Percentiles rank a stretch among this genome's conserved stretches.
Conservation (phyloP, 305 asterid species). For the Solanum hybrid region DNA sequence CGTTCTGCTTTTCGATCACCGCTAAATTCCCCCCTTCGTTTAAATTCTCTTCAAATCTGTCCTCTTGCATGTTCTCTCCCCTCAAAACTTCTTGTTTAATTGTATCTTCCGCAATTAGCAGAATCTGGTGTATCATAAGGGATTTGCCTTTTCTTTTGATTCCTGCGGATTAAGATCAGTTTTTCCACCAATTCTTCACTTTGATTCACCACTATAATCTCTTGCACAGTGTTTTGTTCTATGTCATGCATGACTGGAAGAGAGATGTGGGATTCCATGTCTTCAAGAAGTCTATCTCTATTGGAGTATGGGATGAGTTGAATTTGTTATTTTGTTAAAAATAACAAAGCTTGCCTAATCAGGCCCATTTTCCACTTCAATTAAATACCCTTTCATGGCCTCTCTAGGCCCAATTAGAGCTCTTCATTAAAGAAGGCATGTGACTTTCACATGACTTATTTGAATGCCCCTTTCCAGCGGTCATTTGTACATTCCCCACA, state of each 20-base stretch:
- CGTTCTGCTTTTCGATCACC: not conserved
- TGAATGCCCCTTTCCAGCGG: not conserved
- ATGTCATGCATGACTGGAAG: not conserved
- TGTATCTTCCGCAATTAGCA: not conserved
- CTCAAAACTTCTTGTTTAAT: not conserved
- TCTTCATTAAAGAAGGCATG: not conserved
- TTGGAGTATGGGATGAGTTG: not conserved
- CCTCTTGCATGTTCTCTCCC: not conserved
- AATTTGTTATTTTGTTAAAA: not conserved
- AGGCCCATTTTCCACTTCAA: not conserved
- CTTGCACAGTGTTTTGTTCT: not conserved
- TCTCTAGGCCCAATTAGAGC: not conserved
- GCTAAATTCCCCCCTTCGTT: not conserved
- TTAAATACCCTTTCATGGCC: not conserved
- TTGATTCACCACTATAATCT: not conserved
- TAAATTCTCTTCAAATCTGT: not conserved
- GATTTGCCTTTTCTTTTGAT: too few species aligned
- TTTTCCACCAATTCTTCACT: not conserved
- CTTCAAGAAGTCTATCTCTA: not conserved
- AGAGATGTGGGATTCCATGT: not conserved
- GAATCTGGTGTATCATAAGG: too few species aligned
- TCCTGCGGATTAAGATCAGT: not conserved
- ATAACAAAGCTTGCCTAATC: not conserved
- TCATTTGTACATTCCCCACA: not conserved
- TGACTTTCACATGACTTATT: not conserved